Evolutionary conservation across 1,139 yeast genomes (phyloP).

Genomic region (Saccharomycopsis phalli): DNA sequence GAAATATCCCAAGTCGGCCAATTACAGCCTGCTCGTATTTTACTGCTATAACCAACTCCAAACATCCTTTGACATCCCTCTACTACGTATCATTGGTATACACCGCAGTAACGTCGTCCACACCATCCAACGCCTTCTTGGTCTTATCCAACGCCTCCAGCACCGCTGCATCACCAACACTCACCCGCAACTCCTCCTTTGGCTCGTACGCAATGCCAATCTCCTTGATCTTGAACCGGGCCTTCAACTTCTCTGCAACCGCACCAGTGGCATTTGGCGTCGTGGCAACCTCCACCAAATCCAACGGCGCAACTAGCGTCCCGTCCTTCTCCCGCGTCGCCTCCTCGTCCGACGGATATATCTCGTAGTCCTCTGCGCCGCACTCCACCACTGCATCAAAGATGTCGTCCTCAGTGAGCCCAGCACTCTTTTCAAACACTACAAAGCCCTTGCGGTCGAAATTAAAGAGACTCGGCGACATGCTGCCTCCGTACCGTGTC

Average conservation of each 20-base stretch:
- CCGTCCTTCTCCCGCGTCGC: constrained; percentile 25
- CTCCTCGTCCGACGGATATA: constrained; percentile 34
- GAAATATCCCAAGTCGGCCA: too few relatives aligned
- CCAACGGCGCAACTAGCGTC: constrained; percentile 17
- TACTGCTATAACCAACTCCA: too few relatives aligned
- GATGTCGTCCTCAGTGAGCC: constrained; percentile 47
- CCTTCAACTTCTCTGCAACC: constrained; percentile 50
- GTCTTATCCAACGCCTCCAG: constrained; percentile 49
- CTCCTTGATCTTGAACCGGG: constrained; percentile 55
- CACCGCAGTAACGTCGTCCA: constrained; percentile 75
- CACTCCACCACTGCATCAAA: constrained; percentile 68
- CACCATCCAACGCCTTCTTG: constrained; percentile 52
- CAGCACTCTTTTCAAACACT: constrained; percentile 30
- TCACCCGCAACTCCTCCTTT: constrained; percentile 49
- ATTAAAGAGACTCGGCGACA: constrained; percentile 70
- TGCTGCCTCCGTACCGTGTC: constrained; percentile 57
- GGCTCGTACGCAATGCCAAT: constrained; percentile 64
- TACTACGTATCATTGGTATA: constrained; percentile 48
- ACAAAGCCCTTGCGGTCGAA: constrained; percentile 74
- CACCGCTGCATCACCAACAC: constrained; percentile 44
- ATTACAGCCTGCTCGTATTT: too few relatives aligned
- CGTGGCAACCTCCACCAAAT: constrained; percentile 35
- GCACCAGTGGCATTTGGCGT: constrained; percentile 54
- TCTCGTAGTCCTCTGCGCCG: constrained; percentile 70
- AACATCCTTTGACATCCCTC: neutral